Evolutionary conservation across 352 stramenopile genomes (phyloP), one percentile per base, ranked within the genome.

Genomic region (Pythium rhizo-oryzae): DNA sequence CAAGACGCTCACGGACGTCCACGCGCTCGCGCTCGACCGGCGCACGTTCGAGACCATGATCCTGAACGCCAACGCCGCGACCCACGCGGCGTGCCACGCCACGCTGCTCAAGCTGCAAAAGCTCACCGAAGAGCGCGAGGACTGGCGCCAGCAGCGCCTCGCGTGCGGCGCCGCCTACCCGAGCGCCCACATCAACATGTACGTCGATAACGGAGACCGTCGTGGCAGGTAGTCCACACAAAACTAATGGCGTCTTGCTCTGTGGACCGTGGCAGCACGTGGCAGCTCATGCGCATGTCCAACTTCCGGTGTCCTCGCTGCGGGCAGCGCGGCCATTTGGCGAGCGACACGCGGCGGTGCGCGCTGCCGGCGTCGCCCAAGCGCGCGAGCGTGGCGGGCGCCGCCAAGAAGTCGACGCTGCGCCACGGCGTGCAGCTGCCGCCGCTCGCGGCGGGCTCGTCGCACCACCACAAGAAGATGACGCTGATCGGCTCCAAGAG

Each of bases 221-320:
- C 6, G 6, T 33, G 3, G 6, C 28, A 33, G 3, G 28, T 2
- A 2, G 28, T 2, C 28, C 28, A 33, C 28, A 33, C 28, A 33
- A 33, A n/a, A n/a, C 41, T 41, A 41, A 47, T 15, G 41, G 18
- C 8, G 6, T 19, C 9, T 47, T 12, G 56, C 21, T 64, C 18
- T 51, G n/a, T 18, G 16, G 18, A 21, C 60, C 15, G 13, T 25
- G 28, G 5, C 44, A 93, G 84, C n/a, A 91, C 84, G 7, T 91
- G 79, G 75, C 78, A 90, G 39, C 67, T 93, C 19, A 89, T 91
- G 83, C 81, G 84, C 8, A 93, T 93, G 81, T 89, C 82, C 11
- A 87, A 85, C 55, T 25, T 90, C 33, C 69, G 71, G 2, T 91
- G 85, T 61, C 76, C 79, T 59, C 78, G 81, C 56, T 91, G 85